Conservation (phyloP, 257 asterid species). For the Pogostemon cablin region DNA sequence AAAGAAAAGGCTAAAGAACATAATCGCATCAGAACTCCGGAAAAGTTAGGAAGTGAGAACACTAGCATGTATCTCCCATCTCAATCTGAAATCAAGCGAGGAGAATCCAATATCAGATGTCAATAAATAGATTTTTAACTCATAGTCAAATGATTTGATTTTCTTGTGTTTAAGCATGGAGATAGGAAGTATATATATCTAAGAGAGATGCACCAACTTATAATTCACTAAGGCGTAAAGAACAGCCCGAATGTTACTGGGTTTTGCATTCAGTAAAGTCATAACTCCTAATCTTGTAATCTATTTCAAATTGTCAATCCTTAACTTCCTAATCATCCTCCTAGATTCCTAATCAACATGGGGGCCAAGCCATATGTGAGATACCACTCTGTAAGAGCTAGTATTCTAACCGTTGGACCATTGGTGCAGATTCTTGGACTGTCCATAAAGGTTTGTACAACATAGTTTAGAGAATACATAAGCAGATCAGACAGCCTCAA, state of each 20-base stretch:
- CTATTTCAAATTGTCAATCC: slow-evolving; percentile 3
- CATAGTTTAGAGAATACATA: slow-evolving; percentile 15
- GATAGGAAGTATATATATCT: neutral
- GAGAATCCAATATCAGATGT: neutral
- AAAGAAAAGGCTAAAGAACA: slow-evolving; percentile 14
- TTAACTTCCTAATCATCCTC: slow-evolving; percentile 3
- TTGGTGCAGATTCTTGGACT: neutral
- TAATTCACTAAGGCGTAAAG: neutral
- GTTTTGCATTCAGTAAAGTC: neutral
- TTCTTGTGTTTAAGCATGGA: neutral
- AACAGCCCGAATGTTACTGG: neutral
- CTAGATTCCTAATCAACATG: neutral
- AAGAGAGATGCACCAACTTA: neutral
- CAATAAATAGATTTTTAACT: neutral
- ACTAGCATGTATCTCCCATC: slow-evolving; percentile 1
- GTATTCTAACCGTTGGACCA: neutral
- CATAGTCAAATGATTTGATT: neutral
- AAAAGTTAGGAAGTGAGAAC: neutral
- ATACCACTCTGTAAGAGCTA: neutral
- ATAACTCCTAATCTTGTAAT: neutral
- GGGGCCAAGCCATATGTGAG: too few species aligned
- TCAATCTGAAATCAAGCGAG: slow-evolving; percentile 2
- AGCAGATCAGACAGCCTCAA: slow-evolving; percentile 17
- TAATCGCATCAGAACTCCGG: neutral
- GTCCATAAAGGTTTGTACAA: neutral